Base-by-base conservation (phyloP, 1,284 basidiomycete species). In the Anthracocystis walkeri region DNA sequence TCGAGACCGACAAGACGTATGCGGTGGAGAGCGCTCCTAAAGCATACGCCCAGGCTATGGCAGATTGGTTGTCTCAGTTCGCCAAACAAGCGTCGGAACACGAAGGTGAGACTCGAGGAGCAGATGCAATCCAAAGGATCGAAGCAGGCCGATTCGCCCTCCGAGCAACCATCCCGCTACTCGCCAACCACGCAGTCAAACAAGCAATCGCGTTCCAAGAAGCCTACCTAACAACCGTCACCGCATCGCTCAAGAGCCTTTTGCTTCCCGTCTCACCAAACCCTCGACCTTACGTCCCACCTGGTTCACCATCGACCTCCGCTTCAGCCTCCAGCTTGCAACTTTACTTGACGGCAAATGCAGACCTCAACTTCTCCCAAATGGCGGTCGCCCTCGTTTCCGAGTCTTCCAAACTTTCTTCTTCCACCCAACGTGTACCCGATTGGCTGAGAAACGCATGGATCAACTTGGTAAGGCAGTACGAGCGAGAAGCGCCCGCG, bases 281-380 rank as follows among this genome's bases (percentile, higher is more conserved):
- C 61, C 83, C 83, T 7, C 74, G 78, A 4, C 77, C 82, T 2
- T 84, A 82, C 59, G 50, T 69, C 25, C 75, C 83, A 0, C 78
- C 80, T 6, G 75, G 72, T 4, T 54, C 54, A 11, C 41, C 77
- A 6, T 31, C 70, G 7, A 31, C 69, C 18, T 58, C 59, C 4
- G 4, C 27, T 14, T 49, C 46, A 5, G 3, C 46, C 10, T 40
- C 72, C 35, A 31, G 12, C 21, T n/a, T 57, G 45, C 61, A 73
- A 40, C 77, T 84, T 27, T 82, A 74, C 65, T 58, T 82, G n/a
- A 82, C 82, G 8, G 81, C 74, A 11, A 83, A 73, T 46, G 65
- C 82, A 3, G 79, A 80, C 20, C 69, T 84, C 33, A 84, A 84
- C 74, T 83, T 84, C 53, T 59, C 58, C 16, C 83, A 84, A 54